A percentile compares a stretch with the other conserved stretches of the same genome.
phyloP scores from a whole-genome alignment of 2,329 filamentous ascomycete species.

The Alternaria panax region DNA sequence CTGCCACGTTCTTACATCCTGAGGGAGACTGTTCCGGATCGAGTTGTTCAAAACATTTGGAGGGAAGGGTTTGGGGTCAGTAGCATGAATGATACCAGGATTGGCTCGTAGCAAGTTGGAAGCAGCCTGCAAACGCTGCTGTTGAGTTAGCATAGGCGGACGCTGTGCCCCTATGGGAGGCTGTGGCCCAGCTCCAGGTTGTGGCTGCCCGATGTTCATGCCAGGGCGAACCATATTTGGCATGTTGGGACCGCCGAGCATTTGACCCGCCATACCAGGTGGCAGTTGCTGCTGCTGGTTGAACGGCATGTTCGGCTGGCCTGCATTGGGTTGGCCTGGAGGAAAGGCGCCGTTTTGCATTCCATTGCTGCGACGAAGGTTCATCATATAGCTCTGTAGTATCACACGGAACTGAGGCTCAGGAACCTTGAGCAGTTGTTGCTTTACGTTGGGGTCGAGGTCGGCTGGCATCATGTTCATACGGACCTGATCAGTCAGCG shows the following conservation, averaged over 20 bases:
- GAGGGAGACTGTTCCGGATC: slow-evolving; percentile 51
- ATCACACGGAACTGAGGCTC: slow-evolving; percentile 44
- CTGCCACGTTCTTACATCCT: slow-evolving; percentile 62
- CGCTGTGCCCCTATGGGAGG: slow-evolving; percentile 37
- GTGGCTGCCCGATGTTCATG: slow-evolving; percentile 40
- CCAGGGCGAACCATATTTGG: slow-evolving; percentile 35
- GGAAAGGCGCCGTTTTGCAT: slow-evolving; percentile 34
- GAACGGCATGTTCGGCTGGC: slow-evolving; percentile 43
- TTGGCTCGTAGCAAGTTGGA: slow-evolving; percentile 40
- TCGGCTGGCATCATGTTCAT: slow-evolving; percentile 43
- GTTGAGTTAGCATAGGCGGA: slow-evolving; percentile 30
- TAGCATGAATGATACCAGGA: slow-evolving; percentile 44
- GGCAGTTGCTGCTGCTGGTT: slow-evolving; percentile 35
- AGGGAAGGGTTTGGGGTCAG: slow-evolving; percentile 43
- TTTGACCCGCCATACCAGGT: slow-evolving; percentile 33
- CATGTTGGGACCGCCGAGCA: slow-evolving; percentile 41
- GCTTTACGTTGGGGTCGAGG: slow-evolving; percentile 38
- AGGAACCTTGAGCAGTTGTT: slow-evolving; percentile 46
- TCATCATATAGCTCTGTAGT: slow-evolving; percentile 34
- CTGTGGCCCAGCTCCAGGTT: slow-evolving; percentile 34
- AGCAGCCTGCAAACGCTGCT: slow-evolving; percentile 37
- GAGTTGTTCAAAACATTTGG: slow-evolving; percentile 36
- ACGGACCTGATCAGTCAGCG: slow-evolving; percentile 43
- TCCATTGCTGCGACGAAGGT: slow-evolving; percentile 28
- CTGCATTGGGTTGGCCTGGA: slow-evolving; percentile 27